phyloP scores from a whole-genome alignment of 345 rosid species.

The Salix koriyanagi region DNA sequence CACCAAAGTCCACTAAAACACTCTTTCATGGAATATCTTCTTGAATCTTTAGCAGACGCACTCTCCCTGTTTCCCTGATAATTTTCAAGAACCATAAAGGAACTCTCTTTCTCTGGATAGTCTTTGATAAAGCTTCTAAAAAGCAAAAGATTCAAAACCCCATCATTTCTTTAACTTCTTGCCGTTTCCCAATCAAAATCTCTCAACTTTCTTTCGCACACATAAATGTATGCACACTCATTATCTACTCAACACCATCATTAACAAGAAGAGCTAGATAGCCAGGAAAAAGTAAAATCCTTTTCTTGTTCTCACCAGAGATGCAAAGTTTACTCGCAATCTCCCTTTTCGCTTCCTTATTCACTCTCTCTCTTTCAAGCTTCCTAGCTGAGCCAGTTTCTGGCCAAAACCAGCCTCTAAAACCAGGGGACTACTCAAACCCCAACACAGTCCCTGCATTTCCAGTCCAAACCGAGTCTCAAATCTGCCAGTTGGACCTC shows the following conservation, averaged over 20 bases:
- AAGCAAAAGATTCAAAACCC: not conserved
- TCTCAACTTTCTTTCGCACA: not conserved
- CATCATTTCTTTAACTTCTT: not conserved
- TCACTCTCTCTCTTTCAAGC: conserved; percentile 32
- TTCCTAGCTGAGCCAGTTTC: conserved; percentile 58
- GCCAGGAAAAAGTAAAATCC: conserved; percentile 7
- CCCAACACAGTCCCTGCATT: conserved; percentile 81
- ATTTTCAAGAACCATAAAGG: not conserved
- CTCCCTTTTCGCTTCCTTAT: conserved; percentile 15
- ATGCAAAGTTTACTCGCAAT: conserved; percentile 17
- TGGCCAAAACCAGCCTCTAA: conserved; percentile 34
- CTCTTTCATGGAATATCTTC: conserved; percentile 26
- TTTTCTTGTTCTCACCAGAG: conserved; percentile 24
- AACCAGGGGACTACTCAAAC: conserved; percentile 12
- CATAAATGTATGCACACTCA: not conserved
- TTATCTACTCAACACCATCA: not conserved
- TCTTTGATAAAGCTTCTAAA: not conserved
- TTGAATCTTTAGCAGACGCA: conserved; percentile 22
- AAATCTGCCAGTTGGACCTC: conserved; percentile 78
- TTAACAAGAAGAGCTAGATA: not conserved
- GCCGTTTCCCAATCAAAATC: not conserved
- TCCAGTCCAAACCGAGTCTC: conserved; percentile 64
- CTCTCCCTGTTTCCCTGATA: not conserved
- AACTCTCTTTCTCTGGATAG: not conserved
- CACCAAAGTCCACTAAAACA: not conserved